Evolutionary conservation across 1,139 yeast species (phyloP).

Genomic region (Sugiyamaella japonica): DNA sequence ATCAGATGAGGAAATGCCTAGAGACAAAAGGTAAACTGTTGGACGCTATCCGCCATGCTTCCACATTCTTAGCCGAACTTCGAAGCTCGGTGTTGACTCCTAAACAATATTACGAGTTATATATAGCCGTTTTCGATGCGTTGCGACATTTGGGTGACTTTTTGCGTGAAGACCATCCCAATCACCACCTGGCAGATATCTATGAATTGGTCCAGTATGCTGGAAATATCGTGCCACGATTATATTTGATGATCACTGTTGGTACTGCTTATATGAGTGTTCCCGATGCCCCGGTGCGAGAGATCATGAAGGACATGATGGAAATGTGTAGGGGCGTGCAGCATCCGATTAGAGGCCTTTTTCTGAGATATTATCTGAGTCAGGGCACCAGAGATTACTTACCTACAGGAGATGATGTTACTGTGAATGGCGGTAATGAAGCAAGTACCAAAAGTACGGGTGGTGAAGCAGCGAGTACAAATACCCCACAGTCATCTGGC

Average conservation of each 20-base stretch:
- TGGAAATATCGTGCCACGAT: constrained; percentile 83
- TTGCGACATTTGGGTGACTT: constrained; percentile 67
- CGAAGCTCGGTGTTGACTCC: constrained; percentile 78
- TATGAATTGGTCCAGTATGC: constrained; percentile 96
- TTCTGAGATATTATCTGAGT: constrained; percentile 81
- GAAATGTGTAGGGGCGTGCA: constrained; percentile 99
- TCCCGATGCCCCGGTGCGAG: constrained; percentile 77
- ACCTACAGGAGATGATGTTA: constrained; percentile 43
- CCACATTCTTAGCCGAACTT: constrained; percentile 77
- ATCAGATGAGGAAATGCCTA: constrained; percentile 74
- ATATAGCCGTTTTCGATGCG: constrained; percentile 82
- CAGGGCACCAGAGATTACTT: constrained; percentile 78
- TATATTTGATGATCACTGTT: constrained; percentile 92
- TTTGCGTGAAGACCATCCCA: constrained; percentile 64
- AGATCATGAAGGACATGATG: constrained; percentile 92
- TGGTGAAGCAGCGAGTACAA: neutral
- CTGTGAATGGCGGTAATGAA: constrained; percentile 15
- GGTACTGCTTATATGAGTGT: constrained; percentile 86
- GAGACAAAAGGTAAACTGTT: constrained; percentile 67
- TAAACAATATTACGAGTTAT: constrained; percentile 90
- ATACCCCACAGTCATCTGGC: neutral
- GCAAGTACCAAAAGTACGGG: neutral
- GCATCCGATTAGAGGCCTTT: constrained; percentile 85
- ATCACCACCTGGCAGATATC: constrained; percentile 81
- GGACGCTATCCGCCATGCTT: constrained; percentile 87